Evolutionary conservation across 2,329 filamentous ascomycete species (phyloP).

Genomic region (Emergomyces pasteurianus): DNA sequence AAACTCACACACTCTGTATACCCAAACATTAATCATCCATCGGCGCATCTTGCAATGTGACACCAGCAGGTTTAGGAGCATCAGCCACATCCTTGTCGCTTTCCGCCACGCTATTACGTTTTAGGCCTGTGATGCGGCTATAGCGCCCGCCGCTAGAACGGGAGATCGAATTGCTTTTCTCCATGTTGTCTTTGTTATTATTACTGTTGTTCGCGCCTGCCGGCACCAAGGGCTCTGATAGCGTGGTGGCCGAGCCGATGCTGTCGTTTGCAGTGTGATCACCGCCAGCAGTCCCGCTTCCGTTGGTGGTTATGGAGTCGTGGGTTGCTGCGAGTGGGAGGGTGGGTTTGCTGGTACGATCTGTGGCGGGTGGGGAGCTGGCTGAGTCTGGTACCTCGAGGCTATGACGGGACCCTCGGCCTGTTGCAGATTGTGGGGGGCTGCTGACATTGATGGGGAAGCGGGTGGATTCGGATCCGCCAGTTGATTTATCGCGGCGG

Average conservation of each 20-base stretch:
- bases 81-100: constrained; percentile 7
- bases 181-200: constrained; percentile 25
- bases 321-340: background rate
- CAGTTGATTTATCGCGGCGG: constrained; percentile 67
- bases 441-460: constrained; percentile 69
- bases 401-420: constrained; percentile 47
- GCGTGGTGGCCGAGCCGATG: constrained; percentile 13
- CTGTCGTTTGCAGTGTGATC: constrained; percentile 21
- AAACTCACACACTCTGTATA: background rate
- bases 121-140: constrained; percentile 36
- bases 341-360: constrained; percentile 18
- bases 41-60: constrained; percentile 62
- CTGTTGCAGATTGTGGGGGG: constrained; percentile 40
- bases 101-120: constrained; percentile 37
- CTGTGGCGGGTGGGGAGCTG: constrained; percentile 29
- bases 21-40: constrained; percentile 52
- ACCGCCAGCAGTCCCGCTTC: constrained; percentile 31
- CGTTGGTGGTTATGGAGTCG: constrained; percentile 26
- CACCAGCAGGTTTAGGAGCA: constrained; percentile 32
- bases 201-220: constrained; percentile 23
- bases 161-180: constrained; percentile 55
- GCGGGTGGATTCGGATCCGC: constrained; percentile 54
- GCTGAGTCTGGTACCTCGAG: constrained; percentile 66
- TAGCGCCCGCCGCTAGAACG: constrained; percentile 42
- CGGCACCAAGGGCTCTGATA: constrained; percentile 19